These are phyloP conservation scores for Phaeodactylum tricornutum DNA, from an alignment of 108 stramenopile species.

Conservation along the genomic window DNA sequence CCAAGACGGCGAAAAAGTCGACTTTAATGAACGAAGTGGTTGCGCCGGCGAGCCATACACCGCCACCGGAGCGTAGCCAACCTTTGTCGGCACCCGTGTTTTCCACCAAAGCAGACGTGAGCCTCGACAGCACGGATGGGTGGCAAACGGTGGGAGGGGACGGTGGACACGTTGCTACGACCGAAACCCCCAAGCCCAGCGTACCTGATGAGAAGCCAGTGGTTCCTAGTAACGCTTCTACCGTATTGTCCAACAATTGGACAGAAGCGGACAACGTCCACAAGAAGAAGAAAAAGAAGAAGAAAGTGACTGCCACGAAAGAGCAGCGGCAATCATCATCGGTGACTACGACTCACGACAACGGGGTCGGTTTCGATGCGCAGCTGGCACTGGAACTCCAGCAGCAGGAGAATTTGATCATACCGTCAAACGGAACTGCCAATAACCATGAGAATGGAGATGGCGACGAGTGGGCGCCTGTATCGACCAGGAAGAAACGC, in stretches of 20 bases:
- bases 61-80: not conserved
- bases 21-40: not conserved
- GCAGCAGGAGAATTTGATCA: not conserved
- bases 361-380: not conserved
- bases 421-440: no score
- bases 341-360: no score
- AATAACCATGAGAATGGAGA: no score
- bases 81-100: not conserved
- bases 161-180: not conserved
- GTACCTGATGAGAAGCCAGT: not conserved
- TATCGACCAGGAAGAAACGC: no score
- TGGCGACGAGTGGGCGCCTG: no score
- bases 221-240: not conserved
- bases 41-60: not conserved
- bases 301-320: not conserved
- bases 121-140: not conserved
- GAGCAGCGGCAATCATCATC: no score
- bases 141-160: not conserved
- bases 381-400: conserved; percentile 4
- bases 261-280: conserved; percentile 4
- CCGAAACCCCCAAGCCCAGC: not conserved
- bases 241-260: not conserved
- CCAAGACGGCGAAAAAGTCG: not conserved
- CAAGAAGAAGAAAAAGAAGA: not conserved
- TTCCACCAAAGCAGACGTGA: not conserved